Evolutionary conservation across 23 red algal species (phyloP).

Genomic region (Gracilariopsis chorda): DNA sequence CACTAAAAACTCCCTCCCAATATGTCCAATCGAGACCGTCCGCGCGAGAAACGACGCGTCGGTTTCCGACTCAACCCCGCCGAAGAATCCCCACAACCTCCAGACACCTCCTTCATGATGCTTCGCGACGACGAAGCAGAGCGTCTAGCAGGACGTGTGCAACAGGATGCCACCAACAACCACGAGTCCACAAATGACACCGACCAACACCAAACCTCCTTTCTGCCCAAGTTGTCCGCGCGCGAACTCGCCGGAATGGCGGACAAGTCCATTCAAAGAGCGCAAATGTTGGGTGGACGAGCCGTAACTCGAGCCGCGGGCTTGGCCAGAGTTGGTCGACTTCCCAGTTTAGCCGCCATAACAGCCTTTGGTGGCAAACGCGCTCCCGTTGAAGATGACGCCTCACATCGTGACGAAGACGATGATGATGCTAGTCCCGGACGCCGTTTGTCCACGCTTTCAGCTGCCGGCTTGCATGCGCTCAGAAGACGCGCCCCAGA

Average conservation of each 20-base stretch:
- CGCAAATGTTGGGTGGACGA: slow-evolving; percentile 3
- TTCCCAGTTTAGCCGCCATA: slow-evolving; percentile 26
- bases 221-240: slow-evolving; percentile 8
- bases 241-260: slow-evolving; percentile 35
- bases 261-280: slow-evolving; percentile 27
- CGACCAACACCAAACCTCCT: background rate
- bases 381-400: slow-evolving; percentile 23
- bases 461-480: background rate
- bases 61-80: slow-evolving; percentile 12
- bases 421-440: background rate
- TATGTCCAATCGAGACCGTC: slow-evolving; percentile 1
- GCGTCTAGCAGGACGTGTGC: slow-evolving; percentile 8
- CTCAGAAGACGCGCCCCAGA: background rate
- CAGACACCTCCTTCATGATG: slow-evolving; percentile 46
- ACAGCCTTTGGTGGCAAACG: slow-evolving; percentile 39
- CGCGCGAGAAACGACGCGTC: background rate
- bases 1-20: background rate
- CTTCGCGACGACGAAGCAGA: slow-evolving; percentile 35
- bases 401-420: no score
- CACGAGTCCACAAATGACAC: background rate
- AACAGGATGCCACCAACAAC: background rate
- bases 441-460: background rate
- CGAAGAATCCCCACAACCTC: background rate
- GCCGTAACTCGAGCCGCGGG: slow-evolving; percentile 18
- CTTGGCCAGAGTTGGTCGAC: background rate